Base-by-base conservation (phyloP, 306 rosid genomes). In the Vigna reflexopilosa region DNA sequence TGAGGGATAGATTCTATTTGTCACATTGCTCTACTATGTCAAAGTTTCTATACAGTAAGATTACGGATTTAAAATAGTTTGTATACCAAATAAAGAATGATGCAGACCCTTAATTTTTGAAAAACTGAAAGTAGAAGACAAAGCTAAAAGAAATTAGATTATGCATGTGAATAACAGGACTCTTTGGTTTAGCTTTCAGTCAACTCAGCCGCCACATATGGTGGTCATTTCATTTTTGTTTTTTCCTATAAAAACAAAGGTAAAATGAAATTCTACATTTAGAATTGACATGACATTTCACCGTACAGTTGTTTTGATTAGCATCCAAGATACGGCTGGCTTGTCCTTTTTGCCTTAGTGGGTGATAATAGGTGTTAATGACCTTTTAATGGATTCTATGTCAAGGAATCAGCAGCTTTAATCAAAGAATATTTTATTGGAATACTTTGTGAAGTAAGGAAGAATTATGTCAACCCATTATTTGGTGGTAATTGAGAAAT, bases 251-350 rank as follows among this genome's bases (percentile, higher is more conserved):
- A 76, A 49, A 80, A 74, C 72, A 72, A 87, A 80, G 42, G 83
- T 51, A 3, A 70, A 64, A 77, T 52, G 68, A 75, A 83, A 76
- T 80, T 82, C 52, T 30, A 78, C 79, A 66, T 82, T 86, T 8
- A 0, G 54, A 77, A 40, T 85, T 84, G 89, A 80, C 51, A 72
- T 80, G 79, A 84, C 78, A 75, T 82, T 45, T 36, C 66, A 63
- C 64, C 56, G 30, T 22, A 70, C 76, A 81, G 61, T 66, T 75
- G 49, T 77, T 78, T 84, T 76, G 48, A 69, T 49, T 72, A 76
- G 75, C 81, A 82, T 82, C 82, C 83, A 78, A 75, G 70, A 17
- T 75, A 75, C 44, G 70, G 19, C 75, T 51, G 71, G 75, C 58
- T 34, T 30, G 59, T 75, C 73, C 28, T 76, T 78, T 67, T 47